Evolutionary conservation across 768 basidiomycete genomes (phyloP), one percentile per base, ranked within the genome.

Genomic region (Filobasidium wieringae): DNA sequence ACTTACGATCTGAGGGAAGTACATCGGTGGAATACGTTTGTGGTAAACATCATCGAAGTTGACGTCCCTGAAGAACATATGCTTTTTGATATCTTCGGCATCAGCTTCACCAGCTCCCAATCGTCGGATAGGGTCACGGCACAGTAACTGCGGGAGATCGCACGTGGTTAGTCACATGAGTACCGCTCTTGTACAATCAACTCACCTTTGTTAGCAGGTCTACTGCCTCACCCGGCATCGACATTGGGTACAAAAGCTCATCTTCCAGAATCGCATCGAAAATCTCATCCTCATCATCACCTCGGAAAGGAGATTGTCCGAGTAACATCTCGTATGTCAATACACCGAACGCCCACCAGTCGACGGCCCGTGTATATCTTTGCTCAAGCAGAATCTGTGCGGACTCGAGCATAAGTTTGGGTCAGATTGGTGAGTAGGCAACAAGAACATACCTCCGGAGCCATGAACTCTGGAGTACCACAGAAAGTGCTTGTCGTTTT

Each of bases 311-410:
- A 4, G 95, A 97, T 76, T 97, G 95, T 45, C 95, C 95, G 26
- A 97, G 80, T 54, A 99, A 76, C 95, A 99, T 99, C 76, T 99
- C 95, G 72, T 99, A 99, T 26, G 87, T 96, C 66, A 99, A 76
- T 4, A 99, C 95, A 63, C 95, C 95, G 72, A 97, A 97, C 12
- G 95, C 95, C 95, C 95, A 99, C 95, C 95, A 99, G 71, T 99
- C 95, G 39, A 99, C 95, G 11, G 95, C 93, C 36, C 91, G 88
- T 9, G 91, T 92, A 67, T 99, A 99, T 47, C 91, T 87, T 76
- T 97, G 95, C 76, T 99, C 95, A n/a, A 97, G 81, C 53, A 99
- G 79, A 74, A 99, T 99, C 92, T 97, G 61, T 6, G 29, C n/a
- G n/a, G n/a, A n/a, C n/a, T n/a, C n/a, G n/a, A n/a, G n/a, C n/a